Percentiles rank a stretch among this genome's conserved stretches.
Evolutionary conservation across 2,329 filamentous ascomycete species (phyloP).

Genomic region (Talaromyces islandicus): DNA sequence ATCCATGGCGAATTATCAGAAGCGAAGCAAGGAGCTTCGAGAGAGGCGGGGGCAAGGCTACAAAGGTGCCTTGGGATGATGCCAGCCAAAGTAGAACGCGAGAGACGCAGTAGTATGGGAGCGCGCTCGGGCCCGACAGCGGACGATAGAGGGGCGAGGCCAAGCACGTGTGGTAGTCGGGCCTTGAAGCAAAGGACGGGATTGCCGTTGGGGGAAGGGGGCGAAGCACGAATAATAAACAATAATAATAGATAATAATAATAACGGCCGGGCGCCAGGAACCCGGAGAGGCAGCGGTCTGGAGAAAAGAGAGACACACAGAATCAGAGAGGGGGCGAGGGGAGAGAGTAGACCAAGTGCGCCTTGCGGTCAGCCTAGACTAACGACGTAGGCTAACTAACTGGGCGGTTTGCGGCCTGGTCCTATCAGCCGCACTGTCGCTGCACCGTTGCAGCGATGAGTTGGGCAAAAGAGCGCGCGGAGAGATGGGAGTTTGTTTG

Average conservation of each 20-base stretch:
- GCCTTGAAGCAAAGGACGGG: not conserved
- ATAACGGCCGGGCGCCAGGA: too few species aligned
- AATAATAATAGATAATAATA: not conserved
- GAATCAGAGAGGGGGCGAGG: not conserved
- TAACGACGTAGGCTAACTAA: not conserved
- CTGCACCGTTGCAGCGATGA: not conserved
- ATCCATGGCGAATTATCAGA: constrained; percentile 3
- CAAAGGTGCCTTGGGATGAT: not conserved
- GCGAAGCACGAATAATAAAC: not conserved
- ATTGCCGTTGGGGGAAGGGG: not conserved
- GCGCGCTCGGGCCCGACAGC: not conserved
- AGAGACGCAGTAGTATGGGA: not conserved
- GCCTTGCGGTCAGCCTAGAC: constrained; percentile 13
- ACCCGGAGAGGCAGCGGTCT: too few species aligned
- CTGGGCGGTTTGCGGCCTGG: not conserved
- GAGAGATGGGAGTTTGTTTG: not conserved
- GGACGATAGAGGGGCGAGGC: not conserved
- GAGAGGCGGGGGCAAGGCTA: not conserved
- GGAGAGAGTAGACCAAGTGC: constrained; percentile 1
- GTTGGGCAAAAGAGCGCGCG: not conserved
- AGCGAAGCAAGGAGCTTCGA: not conserved
- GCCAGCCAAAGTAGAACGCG: not conserved
- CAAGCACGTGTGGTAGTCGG: not conserved
- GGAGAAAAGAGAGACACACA: not conserved
- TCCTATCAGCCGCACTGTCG: not conserved